Percentiles rank a stretch among this genome's conserved stretches.
These are phyloP conservation scores for Myochromella boudieri DNA, from an alignment of 768 basidiomycete species.

Conservation along the genomic window DNA sequence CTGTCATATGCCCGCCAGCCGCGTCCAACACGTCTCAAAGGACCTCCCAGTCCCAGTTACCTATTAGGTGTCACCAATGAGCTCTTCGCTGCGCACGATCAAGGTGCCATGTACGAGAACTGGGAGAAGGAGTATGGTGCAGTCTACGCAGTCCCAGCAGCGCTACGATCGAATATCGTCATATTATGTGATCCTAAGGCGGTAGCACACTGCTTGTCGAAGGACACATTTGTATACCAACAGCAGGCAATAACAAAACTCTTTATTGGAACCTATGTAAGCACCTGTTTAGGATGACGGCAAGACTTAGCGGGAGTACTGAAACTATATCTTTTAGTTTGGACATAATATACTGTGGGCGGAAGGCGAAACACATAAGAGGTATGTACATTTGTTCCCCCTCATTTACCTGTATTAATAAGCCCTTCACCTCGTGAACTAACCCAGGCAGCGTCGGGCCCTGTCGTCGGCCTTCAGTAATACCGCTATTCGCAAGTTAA, in stretches of 20 bases:
- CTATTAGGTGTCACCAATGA: constrained; percentile 8
- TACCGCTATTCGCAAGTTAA: constrained; percentile 34
- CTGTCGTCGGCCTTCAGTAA: constrained; percentile 42
- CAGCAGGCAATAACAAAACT: constrained; percentile 21
- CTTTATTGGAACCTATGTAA: constrained; percentile 23
- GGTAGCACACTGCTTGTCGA: constrained; percentile 21
- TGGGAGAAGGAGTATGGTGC: constrained; percentile 17
- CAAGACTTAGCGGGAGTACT: no score
- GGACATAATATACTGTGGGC: constrained; percentile 39
- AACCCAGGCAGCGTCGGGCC: constrained; percentile 32
- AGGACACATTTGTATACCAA: constrained; percentile 14
- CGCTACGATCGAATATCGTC: constrained; percentile 12
- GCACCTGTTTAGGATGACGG: background rate
- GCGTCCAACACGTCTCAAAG: constrained; percentile 1
- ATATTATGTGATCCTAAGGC: constrained; percentile 24
- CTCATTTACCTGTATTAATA: background rate
- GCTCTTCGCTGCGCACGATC: constrained; percentile 1
- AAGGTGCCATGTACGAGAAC: constrained; percentile 8
- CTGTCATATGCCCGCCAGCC: background rate
- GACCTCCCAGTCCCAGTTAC: constrained; percentile 15
- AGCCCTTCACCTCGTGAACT: no score
- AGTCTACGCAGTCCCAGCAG: constrained; percentile 10
- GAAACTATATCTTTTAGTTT: constrained; percentile 11
- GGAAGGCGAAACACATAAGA: constrained; percentile 23
- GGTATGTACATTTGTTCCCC: constrained; percentile 7